Percentiles rank a stretch among this genome's conserved stretches.
phyloP scores from a whole-genome alignment of 805 yeast species.

The Wickerhamomyces sydowiorum region DNA sequence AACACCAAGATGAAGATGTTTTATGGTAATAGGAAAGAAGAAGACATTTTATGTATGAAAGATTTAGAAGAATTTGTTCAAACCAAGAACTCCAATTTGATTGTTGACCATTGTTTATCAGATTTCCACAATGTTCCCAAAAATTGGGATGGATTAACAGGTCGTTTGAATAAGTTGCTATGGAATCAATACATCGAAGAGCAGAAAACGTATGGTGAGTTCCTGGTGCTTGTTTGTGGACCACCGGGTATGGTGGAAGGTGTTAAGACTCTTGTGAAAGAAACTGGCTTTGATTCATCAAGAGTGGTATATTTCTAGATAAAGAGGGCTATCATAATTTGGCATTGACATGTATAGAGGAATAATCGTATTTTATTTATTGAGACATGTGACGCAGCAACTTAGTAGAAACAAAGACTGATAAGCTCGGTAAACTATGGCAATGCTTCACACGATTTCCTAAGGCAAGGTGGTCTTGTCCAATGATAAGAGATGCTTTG shows the following conservation, averaged over 20 bases:
- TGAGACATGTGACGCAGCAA: too few relatives aligned
- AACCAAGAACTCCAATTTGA: conserved; percentile 49
- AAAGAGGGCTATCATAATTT: too few relatives aligned
- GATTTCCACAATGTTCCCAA: conserved; percentile 29
- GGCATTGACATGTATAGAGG: too few relatives aligned
- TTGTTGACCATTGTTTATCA: conserved; percentile 52
- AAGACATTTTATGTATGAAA: conserved; percentile 60
- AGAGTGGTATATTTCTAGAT: conserved; percentile 17
- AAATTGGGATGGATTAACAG: conserved; percentile 50
- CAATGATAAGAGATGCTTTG: too few relatives aligned
- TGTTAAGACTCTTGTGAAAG: conserved; percentile 41
- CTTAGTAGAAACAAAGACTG: too few relatives aligned
- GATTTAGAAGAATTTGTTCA: conserved; percentile 63
- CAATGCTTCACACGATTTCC: too few relatives aligned
- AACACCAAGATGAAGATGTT: conserved; percentile 50
- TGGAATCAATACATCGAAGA: conserved; percentile 44
- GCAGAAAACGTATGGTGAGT: conserved; percentile 36
- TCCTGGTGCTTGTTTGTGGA: conserved; percentile 62
- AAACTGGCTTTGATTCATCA: conserved; percentile 39
- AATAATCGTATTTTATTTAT: too few relatives aligned
- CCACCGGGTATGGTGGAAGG: conserved; percentile 62
- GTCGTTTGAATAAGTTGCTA: conserved; percentile 50
- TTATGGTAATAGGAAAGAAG: conserved; percentile 65
- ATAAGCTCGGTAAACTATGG: too few relatives aligned
- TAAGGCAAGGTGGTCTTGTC: too few relatives aligned